Evolutionary conservation across 2,329 filamentous ascomycete species (phyloP).

Genomic region (Tricladium varicosporioides): DNA sequence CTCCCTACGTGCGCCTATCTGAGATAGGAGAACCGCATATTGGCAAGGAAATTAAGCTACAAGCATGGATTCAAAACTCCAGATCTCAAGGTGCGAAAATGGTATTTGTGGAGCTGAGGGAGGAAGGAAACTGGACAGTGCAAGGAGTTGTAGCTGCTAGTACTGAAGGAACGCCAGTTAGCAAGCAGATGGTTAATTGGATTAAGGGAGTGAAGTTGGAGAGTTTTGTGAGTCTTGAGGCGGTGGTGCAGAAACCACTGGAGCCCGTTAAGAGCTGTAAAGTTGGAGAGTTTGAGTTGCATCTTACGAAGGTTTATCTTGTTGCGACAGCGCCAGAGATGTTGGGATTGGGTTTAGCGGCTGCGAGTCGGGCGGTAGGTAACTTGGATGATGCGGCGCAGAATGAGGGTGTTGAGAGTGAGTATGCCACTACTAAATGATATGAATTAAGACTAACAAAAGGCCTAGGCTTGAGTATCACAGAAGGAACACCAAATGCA

Average conservation of each 20-base stretch:
- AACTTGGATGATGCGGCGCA: slow-evolving; percentile 60
- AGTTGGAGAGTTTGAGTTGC: slow-evolving; percentile 78
- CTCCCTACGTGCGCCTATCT: slow-evolving; percentile 58
- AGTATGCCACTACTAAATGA: neutral
- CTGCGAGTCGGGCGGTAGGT: slow-evolving; percentile 52
- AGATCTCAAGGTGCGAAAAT: slow-evolving; percentile 89
- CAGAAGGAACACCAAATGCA: slow-evolving; percentile 65
- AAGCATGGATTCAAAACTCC: slow-evolving; percentile 83
- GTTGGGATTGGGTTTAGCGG: slow-evolving; percentile 56
- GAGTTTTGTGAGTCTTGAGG: slow-evolving; percentile 80
- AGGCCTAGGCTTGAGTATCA: slow-evolving; percentile 35
- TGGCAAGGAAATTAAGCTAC: slow-evolving; percentile 71
- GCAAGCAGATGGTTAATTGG: slow-evolving; percentile 94
- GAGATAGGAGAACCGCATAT: slow-evolving; percentile 62
- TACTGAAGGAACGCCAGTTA: slow-evolving; percentile 61
- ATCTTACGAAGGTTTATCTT: slow-evolving; percentile 81
- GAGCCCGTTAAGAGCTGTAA: slow-evolving; percentile 87
- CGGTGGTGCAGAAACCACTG: slow-evolving; percentile 73
- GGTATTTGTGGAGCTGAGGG: slow-evolving; percentile 81
- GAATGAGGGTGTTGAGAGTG: slow-evolving; percentile 42
- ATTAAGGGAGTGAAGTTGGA: slow-evolving; percentile 71
- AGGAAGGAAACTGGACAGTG: slow-evolving; percentile 72
- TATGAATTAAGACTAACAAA: slow-evolving; percentile 15
- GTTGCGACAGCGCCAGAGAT: slow-evolving; percentile 62
- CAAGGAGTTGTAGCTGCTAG: slow-evolving; percentile 75